Evolutionary conservation across 2,329 filamentous ascomycete genomes (phyloP), one percentile per base, ranked within the genome.

Genomic region (Diplodia mutila): DNA sequence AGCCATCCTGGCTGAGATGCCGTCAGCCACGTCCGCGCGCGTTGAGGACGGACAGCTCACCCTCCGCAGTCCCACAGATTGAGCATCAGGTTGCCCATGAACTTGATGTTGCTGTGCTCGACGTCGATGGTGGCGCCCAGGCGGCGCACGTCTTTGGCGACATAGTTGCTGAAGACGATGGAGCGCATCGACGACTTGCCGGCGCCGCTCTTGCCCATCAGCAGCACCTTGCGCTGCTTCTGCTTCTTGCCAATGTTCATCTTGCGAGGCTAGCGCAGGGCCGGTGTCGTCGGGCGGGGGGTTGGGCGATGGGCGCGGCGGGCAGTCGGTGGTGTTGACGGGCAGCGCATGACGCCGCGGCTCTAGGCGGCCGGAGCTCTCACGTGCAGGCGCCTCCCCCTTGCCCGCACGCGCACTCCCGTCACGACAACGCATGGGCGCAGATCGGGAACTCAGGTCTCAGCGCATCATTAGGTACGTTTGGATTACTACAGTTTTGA

Each of bases 91-190:
- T 98, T 98, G 65, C 95, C 95, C 82, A 99, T 91, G 82, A 99
- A 99, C 80, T 97, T 97, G 81, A 98, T 95, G 82, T 97, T 95
- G 70, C 93, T 97, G 75, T 98, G 91, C 80, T 99, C 95, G 69
- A 99, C 95, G 78, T 99, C 95, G 77, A 99, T 98, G 14, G 95
- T 99, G 1, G 95, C 95, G 72, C 95, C 95, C 67, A 99, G 84
- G 68, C 95, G 85, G 48, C 95, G 87, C 7, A 97, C 97, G 79
- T 99, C 95, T 77, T 96, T 93, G 67, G 95, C 95, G 71, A 98
- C 94, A 79, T 97, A 98, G 81, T 98, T 98, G 84, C 92, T 97
- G 82, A 99, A 99, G 78, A 99, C 97, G 76, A 99, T 98, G 76
- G 91, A 95, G 71, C 95, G 88, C 95, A 99, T 99, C 67, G 93